These are phyloP conservation scores for Boletus eberwhitei DNA, from an alignment of 768 basidiomycete species.

Conservation along the genomic window DNA sequence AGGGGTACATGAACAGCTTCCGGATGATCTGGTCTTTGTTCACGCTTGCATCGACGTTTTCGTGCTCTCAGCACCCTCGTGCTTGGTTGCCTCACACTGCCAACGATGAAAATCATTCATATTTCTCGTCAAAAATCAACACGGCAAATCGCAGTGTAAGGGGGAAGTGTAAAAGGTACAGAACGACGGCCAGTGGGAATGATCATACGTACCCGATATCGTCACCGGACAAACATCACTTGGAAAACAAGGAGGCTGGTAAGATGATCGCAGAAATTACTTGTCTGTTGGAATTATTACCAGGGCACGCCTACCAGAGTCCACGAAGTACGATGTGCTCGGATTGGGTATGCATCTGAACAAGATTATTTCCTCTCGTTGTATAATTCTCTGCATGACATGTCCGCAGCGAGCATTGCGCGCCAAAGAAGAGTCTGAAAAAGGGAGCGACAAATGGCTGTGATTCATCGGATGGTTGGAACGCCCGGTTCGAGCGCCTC, in stretches of 20 bases:
- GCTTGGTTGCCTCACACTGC: not conserved
- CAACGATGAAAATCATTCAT: not conserved
- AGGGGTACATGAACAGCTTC: slow-evolving; percentile 1
- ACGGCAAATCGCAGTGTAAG: not conserved
- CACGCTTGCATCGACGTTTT: not conserved
- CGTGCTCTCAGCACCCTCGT: not conserved
- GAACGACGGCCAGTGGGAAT: not conserved
- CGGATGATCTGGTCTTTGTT: slow-evolving; percentile 9
- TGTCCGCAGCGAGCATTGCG: not conserved
- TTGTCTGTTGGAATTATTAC: not conserved
- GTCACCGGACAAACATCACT: not conserved
- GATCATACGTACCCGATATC: not conserved
- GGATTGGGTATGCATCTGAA: not conserved
- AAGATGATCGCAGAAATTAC: not conserved
- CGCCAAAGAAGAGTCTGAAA: not conserved
- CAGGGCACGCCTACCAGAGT: not conserved
- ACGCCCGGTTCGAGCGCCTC: not conserved
- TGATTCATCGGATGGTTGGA: not conserved
- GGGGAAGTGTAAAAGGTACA: not conserved
- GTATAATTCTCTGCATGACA: not conserved
- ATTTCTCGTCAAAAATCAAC: not conserved
- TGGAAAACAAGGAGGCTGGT: not conserved
- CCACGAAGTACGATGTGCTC: not conserved
- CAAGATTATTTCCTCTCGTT: not conserved
- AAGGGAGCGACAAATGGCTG: not conserved